Evolutionary conservation across 306 rosid genomes (phyloP), one percentile per base, ranked within the genome.

Genomic region (Chamaecrista fasciculata): DNA sequence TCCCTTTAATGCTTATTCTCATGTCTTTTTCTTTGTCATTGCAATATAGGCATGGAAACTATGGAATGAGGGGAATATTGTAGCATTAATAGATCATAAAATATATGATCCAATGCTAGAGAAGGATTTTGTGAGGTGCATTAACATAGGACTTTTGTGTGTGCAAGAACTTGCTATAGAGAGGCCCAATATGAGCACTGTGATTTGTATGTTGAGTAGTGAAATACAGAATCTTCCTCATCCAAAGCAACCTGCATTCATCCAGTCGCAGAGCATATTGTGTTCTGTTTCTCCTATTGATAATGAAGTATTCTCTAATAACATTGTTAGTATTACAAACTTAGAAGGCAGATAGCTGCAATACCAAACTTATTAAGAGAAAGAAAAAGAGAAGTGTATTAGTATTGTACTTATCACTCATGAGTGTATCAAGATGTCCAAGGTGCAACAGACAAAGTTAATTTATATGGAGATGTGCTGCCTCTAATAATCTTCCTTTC

Each of bases 151-250:
- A 8, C 52, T 77, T 11, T 1, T 77, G 0, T 72, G 76, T 49
- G 70, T 56, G 16, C 82, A 81, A 63, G 82, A 81, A 42, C 3
- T 48, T 12, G 62, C 77, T 11, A 73, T 29, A 49, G 76, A 77
- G 0, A 62, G 82, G 11, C 79, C 79, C 1, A 52, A 2, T 4
- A 42, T 68, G 73, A 49, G 79, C 0, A 62, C 63, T 2, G 57
- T 77, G 0, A n/a, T 60, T 40, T 63, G 37, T 1, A 77, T 81
- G 73, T 79, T 81, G 19, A 69, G 31, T 0, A 49, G 79, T 63
- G 82, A 69, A 50, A 69, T 73, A 11, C 39, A 19, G 0, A 4
- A 73, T n/a, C 12, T 81, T 57, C 59, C 80, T 51, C 40, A 29
- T 4, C 81, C 73, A 2, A 10, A 1, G 11, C 53, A 76, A 19